Evolutionary conservation across 129 eudicot species (phyloP).

Genomic region (Chrysanthemum makinoi): DNA sequence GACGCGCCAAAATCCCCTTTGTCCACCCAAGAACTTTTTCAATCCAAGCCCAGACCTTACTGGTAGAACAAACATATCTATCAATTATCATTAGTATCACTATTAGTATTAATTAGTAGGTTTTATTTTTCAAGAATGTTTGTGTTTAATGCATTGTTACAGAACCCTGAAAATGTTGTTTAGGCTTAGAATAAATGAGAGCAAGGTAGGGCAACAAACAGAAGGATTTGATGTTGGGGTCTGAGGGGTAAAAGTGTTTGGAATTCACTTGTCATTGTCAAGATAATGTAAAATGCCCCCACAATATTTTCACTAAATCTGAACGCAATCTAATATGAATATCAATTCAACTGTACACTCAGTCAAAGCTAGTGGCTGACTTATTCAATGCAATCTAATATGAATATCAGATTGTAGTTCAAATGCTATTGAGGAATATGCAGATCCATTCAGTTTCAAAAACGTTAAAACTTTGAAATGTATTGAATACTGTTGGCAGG

Average conservation of each 20-base stretch:
- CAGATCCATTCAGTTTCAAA: slow-evolving; percentile 22
- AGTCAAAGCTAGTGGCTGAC: slow-evolving; percentile 30
- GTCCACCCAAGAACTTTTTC: slow-evolving; percentile 50
- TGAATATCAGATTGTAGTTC: background rate
- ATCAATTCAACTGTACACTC: slow-evolving; percentile 21
- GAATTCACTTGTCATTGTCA: slow-evolving; percentile 38
- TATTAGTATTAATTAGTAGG: slow-evolving; percentile 7
- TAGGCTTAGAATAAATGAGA: slow-evolving; percentile 24
- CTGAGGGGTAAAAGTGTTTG: slow-evolving; percentile 29
- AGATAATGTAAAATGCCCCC: slow-evolving; percentile 30
- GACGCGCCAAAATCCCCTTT: slow-evolving; percentile 30
- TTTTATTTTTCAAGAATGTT: slow-evolving; percentile 30
- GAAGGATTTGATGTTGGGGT: slow-evolving; percentile 38
- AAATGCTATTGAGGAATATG: slow-evolving; percentile 17
- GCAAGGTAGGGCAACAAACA: slow-evolving; percentile 24
- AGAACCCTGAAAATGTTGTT: slow-evolving; percentile 20
- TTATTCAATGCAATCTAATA: slow-evolving; percentile 20
- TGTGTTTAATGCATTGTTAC: slow-evolving; percentile 28
- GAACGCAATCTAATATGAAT: background rate
- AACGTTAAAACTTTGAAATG: slow-evolving; percentile 16
- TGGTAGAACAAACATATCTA: slow-evolving; percentile 15
- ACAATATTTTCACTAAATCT: slow-evolving; percentile 21
- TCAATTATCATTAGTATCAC: background rate
- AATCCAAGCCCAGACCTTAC: slow-evolving; percentile 36
- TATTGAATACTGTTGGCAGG: slow-evolving; percentile 32